Conservation (phyloP, 2,329 filamentous ascomycete genomes). For the Venturia carpophila region DNA sequence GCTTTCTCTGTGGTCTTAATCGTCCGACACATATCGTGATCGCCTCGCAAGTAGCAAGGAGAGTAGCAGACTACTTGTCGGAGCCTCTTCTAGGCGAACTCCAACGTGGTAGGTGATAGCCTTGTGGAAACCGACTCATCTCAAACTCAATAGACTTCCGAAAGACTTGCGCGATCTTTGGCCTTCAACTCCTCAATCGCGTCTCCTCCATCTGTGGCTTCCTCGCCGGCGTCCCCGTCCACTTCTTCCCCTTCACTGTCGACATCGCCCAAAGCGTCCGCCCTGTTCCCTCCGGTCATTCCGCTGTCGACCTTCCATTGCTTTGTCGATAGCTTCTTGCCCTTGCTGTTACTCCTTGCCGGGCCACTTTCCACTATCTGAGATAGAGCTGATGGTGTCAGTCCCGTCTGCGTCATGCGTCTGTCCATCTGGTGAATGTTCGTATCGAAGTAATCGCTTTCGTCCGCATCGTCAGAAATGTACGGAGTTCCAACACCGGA, state of each 20-base stretch:
- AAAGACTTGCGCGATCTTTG: slow-evolving; percentile 16
- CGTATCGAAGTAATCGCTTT: slow-evolving; percentile 18
- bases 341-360: slow-evolving; percentile 25
- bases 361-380: background rate
- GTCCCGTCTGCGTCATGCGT: slow-evolving; percentile 1
- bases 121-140: background rate
- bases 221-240: background rate
- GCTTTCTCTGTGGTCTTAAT: background rate
- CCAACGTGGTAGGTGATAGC: background rate
- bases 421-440: slow-evolving; percentile 15
- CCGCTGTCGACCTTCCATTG: slow-evolving; percentile 41
- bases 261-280: slow-evolving; percentile 41
- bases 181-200: slow-evolving; percentile 36
- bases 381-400: background rate
- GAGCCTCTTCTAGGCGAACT: background rate
- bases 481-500: slow-evolving; percentile 29
- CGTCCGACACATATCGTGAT: background rate
- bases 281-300: slow-evolving; percentile 38
- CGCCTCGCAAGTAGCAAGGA: background rate
- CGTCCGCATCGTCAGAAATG: slow-evolving; percentile 20
- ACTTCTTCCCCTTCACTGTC: slow-evolving; percentile 18
- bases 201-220: slow-evolving; percentile 29
- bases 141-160: slow-evolving; percentile 16
- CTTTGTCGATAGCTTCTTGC: slow-evolving; percentile 31
- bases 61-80: background rate